A percentile compares a stretch with the other conserved stretches of the same genome.
Evolutionary conservation across 371 early-diverging fungal genomes (phyloP).

Genomic region (Batkoa obscura): DNA sequence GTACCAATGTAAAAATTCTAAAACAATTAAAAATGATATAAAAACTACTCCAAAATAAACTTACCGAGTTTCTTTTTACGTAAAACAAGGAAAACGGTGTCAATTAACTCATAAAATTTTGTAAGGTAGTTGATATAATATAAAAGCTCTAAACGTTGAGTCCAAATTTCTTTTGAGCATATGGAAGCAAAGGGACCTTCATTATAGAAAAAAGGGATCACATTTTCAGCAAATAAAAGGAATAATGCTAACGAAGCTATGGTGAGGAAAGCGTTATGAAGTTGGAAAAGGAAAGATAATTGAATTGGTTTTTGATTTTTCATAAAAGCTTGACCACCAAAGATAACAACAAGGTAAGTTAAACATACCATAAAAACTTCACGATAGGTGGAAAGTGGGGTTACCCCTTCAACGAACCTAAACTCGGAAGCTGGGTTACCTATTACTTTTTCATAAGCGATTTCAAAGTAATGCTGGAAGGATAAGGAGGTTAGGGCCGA

Average conservation of each 20-base stretch:
- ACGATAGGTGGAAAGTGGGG: slow-evolving; percentile 41
- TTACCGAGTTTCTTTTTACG: slow-evolving; percentile 37
- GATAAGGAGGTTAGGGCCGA: too few species aligned
- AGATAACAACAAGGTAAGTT: slow-evolving; percentile 46
- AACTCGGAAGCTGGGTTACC: slow-evolving; percentile 26
- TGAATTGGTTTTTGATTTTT: slow-evolving; percentile 35
- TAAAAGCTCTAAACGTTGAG: slow-evolving; percentile 26
- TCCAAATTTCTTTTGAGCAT: slow-evolving; percentile 30
- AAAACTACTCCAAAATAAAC: background rate
- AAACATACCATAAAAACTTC: slow-evolving; percentile 30
- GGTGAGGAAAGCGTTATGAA: slow-evolving; percentile 56
- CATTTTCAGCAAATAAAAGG: slow-evolving; percentile 18
- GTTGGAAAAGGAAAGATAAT: slow-evolving; percentile 36
- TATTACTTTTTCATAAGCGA: slow-evolving; percentile 21
- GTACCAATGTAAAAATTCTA: slow-evolving; percentile 37
- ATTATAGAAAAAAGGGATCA: background rate
- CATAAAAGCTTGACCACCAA: slow-evolving; percentile 51
- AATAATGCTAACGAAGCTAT: slow-evolving; percentile 37
- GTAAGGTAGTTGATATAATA: slow-evolving; percentile 52
- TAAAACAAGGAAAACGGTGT: slow-evolving; percentile 45
- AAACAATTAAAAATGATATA: background rate
- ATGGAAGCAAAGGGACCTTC: slow-evolving; percentile 13
- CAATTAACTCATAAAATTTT: slow-evolving; percentile 51
- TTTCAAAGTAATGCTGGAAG: slow-evolving; percentile 11
- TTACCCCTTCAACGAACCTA: slow-evolving; percentile 31